Evolutionary conservation across 1,284 basidiomycete genomes (phyloP), one percentile per base, ranked within the genome.

Genomic region (Lentinula novae-zelandiae): DNA sequence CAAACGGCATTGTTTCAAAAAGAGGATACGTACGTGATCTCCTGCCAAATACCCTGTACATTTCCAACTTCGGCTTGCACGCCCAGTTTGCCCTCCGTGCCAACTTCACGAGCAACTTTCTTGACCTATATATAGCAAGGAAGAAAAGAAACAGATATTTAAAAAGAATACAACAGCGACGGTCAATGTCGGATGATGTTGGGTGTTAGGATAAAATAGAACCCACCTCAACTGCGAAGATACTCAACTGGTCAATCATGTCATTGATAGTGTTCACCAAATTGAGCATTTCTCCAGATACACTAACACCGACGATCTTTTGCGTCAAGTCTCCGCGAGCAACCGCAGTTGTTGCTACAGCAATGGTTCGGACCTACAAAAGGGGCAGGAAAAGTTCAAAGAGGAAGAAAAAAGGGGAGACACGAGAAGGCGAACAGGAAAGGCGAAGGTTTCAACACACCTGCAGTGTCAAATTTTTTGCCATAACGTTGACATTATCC

Each of bases 61-160:
- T 96, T 94, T 65, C 95, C 95, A 50, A 98, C 95, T 72, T 98
- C 94, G 17, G 97, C 96, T 70, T 98, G 96, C 0, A 97, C 96
- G 69, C 96, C 96, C 12, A 99, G 80, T 76, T 98, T 98, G 46
- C 96, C 96, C 71, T 98, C 94, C 5, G 95, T 96, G 63, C 95
- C 95, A 68, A 98, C 95, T 73, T 98, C 95, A 38, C 94, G 80
- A 3, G 95, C 95, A 55, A 98, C 96, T 70, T 96, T 93, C 73
- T 95, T 96, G 63, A 97, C 96, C 73, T 97, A 94, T 20, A 90
- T 89, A 38, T 95, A 93, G 74, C 7, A 80, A 63, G 9, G 49
- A 51, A n/a, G 48, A 58, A 38, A 3, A 12, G 36, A 38, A 38
- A 9, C 36, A 12, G 3, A 15, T 13, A 10, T 34, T 2, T 9